phyloP scores from a whole-genome alignment of 176 grass and related monocot genomes.

The Poa annua region DNA sequence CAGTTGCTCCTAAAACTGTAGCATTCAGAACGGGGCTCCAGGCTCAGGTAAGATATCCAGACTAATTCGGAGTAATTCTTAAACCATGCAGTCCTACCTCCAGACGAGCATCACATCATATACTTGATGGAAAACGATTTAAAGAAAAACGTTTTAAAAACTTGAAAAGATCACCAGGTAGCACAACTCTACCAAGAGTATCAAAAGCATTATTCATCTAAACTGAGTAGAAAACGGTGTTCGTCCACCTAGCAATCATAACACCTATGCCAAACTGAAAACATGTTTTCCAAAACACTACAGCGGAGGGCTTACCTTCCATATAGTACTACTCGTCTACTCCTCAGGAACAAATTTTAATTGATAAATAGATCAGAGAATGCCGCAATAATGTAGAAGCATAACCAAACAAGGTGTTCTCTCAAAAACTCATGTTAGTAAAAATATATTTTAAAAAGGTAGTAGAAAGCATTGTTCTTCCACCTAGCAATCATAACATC shows the following conservation, averaged over 20 bases:
- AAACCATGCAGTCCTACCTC: background rate
- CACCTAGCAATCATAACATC: background rate
- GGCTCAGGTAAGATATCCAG: background rate
- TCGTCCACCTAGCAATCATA: background rate
- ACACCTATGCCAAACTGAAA: conserved; percentile 6
- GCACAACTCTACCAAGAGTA: conserved; percentile 5
- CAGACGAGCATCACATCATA: background rate
- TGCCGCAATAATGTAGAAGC: background rate
- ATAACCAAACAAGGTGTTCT: background rate
- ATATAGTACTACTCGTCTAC: background rate
- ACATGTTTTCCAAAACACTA: background rate
- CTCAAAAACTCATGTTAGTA: background rate
- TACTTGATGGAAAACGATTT: background rate
- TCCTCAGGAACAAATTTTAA: background rate
- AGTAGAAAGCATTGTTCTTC: background rate
- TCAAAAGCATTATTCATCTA: background rate
- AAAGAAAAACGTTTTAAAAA: background rate
- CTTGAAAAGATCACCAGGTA: background rate
- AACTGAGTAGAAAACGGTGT: background rate
- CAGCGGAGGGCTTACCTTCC: background rate
- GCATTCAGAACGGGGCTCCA: background rate
- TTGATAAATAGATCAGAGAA: background rate
- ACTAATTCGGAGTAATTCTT: background rate
- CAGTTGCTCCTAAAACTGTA: background rate
- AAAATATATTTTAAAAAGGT: background rate